A percentile compares a stretch with the other conserved stretches of the same genome.
These are phyloP conservation scores for Carex pumila DNA, from an alignment of 176 grass and related monocot species.

Conservation along the genomic window DNA sequence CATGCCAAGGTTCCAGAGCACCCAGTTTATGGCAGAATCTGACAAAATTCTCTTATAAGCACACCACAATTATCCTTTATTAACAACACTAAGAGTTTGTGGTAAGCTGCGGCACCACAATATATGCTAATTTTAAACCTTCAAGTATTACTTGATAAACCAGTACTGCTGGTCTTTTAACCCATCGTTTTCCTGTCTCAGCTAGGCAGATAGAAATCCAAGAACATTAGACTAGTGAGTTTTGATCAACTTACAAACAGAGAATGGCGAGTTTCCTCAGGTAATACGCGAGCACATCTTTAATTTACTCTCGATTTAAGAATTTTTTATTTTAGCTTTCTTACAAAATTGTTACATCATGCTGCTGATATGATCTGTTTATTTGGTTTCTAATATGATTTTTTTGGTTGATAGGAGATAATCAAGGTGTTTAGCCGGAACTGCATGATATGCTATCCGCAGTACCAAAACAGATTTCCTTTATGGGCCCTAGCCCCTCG, in stretches of 20 bases:
- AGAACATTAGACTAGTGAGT: slow-evolving; percentile 24
- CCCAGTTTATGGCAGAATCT: background rate
- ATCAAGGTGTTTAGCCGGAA: slow-evolving; percentile 35
- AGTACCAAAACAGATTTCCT: slow-evolving; percentile 70
- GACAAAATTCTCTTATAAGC: background rate
- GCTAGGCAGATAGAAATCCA: slow-evolving; percentile 38
- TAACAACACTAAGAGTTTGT: background rate
- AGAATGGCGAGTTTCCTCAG: background rate
- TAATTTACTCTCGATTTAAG: background rate
- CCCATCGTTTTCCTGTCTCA: background rate
- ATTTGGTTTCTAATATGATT: background rate
- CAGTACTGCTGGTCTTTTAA: no score
- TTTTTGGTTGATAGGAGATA: slow-evolving; percentile 45
- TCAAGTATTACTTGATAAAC: background rate
- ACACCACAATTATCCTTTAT: no score
- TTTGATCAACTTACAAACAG: slow-evolving; percentile 29
- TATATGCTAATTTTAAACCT: background rate
- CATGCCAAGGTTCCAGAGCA: background rate
- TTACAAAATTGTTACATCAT: background rate
- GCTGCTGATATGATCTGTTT: background rate
- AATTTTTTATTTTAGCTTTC: background rate
- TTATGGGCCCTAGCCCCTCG: slow-evolving; percentile 53
- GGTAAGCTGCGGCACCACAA: background rate
- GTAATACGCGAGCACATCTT: slow-evolving; percentile 11
- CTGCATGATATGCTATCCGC: background rate